Base-by-base conservation (phyloP, 1,284 basidiomycete species). In the Termitomyces sp. region DNA sequence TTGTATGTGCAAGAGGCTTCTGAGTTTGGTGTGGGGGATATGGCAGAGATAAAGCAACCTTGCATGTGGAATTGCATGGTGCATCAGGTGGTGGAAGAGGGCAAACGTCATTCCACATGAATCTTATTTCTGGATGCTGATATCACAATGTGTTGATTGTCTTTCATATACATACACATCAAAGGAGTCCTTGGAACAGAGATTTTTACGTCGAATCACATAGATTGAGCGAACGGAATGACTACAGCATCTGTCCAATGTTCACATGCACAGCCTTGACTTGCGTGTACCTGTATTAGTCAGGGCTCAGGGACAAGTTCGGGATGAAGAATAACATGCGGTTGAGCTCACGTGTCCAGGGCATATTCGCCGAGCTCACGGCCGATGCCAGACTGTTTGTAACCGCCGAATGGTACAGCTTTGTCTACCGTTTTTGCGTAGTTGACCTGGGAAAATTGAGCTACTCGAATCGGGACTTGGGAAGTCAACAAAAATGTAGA, bases 301-400 rank as follows among this genome's bases (percentile, higher is more conserved):
- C 24, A 24, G 5, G 24, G 24, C 24, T 24, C 24, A 24, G 24
- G 24, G 3, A 24, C 24, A 24, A 2, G 24, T 24, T 24, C 5
- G 24, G 24, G 24, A 24, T 24, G 3, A 24, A 24, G 5, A 12
- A 34, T 34, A 9, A 6, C 5, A 30, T 34, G 33, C 28, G 33
- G 12, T 36, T n/a, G 34, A 36, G 6, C 34, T 36, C 61, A 83
- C 78, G 78, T 79, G 47, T 75, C 74, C 52, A 91, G 67, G 2
- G 86, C 89, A 65, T 90, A 86, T 67, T 88, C 80, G 50, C 90
- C 86, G 33, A 86, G 70, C 66, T 92, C 89, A 49, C 87, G 77
- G 0, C 90, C 89, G 51, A 90, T 81, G 54, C 86, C 86, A 15
- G 77, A 80, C 62, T 86, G 80, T 77, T 93, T 93, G 79, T 77